Percentiles rank a stretch among this genome's conserved stretches.
Evolutionary conservation across 495 filamentous ascomycete genomes (phyloP).

Genomic region (Jackrogersella minutella): DNA sequence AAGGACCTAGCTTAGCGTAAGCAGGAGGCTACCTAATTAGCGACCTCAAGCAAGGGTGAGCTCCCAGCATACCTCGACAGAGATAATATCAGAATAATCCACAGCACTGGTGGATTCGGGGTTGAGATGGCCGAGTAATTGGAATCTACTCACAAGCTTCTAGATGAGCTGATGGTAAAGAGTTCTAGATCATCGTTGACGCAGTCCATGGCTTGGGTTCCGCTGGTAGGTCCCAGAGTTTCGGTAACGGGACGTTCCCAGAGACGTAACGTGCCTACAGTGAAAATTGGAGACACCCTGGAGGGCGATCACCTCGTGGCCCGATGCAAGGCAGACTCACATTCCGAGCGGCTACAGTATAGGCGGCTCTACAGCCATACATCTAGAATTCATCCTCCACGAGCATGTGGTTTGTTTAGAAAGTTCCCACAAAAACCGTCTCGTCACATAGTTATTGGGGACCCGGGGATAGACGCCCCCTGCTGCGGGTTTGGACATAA

Average conservation of each 20-base stretch:
- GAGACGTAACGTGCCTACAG: slow-evolving; percentile 4
- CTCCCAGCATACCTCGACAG: slow-evolving; percentile 3
- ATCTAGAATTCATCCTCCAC: slow-evolving; percentile 4
- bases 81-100: not conserved
- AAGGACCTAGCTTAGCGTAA: slow-evolving; percentile 5
- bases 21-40: not conserved
- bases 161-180: not conserved
- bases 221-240: slow-evolving; percentile 21
- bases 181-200: not conserved
- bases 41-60: slow-evolving; percentile 4
- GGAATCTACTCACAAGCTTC: not conserved
- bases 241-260: slow-evolving; percentile 27
- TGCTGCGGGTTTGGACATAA: not conserved
- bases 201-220: not conserved
- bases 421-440: not conserved
- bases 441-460: too few species aligned
- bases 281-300: not conserved
- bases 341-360: not conserved
- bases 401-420: slow-evolving; percentile 10
- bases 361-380: not conserved
- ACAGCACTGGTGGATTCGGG: not conserved
- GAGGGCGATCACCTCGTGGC: slow-evolving; percentile 36
- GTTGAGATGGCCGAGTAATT: not conserved
- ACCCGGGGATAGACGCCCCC: slow-evolving; percentile 4
- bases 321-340: slow-evolving; percentile 22